phyloP scores from a whole-genome alignment of 192 early-diverging fungal genomes.

The Backusella tuberculispora region DNA sequence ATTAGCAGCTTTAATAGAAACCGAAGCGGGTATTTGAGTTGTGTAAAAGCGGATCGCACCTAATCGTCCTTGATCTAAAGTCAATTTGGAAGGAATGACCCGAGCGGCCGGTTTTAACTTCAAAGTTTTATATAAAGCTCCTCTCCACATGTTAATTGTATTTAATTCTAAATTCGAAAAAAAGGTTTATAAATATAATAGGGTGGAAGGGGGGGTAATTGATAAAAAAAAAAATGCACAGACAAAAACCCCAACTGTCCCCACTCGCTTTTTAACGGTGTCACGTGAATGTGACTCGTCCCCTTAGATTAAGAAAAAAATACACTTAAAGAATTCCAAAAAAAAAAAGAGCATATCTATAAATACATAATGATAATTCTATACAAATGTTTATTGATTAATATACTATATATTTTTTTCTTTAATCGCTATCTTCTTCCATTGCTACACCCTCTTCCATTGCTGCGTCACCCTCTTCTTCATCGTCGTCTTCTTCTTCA shows the following conservation, averaged over 20 bases:
- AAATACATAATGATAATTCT: background rate
- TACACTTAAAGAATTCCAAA: background rate
- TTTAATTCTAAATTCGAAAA: background rate
- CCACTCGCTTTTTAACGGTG: too few species aligned
- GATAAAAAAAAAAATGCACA: background rate
- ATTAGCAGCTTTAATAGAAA: slow-evolving; percentile 17
- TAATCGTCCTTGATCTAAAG: slow-evolving; percentile 10
- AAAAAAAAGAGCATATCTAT: background rate
- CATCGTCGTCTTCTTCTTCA: slow-evolving; percentile 50
- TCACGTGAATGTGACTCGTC: too few species aligned
- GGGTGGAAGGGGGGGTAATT: background rate
- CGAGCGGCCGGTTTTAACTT: background rate
- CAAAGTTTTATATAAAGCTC: background rate
- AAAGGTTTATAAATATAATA: background rate
- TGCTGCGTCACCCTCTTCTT: slow-evolving; percentile 36
- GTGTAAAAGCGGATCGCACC: slow-evolving; percentile 14
- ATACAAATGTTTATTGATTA: slow-evolving; percentile 9
- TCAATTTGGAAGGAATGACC: background rate
- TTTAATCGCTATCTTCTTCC: slow-evolving; percentile 40
- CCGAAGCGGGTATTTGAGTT: slow-evolving; percentile 11
- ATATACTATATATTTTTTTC: background rate
- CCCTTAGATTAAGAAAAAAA: background rate
- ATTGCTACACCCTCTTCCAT: slow-evolving; percentile 44
- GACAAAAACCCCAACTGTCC: background rate
- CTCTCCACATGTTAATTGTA: background rate